Evolutionary conservation across 1,139 yeast genomes (phyloP).

Genomic region (Suhomyces guaymorum): DNA sequence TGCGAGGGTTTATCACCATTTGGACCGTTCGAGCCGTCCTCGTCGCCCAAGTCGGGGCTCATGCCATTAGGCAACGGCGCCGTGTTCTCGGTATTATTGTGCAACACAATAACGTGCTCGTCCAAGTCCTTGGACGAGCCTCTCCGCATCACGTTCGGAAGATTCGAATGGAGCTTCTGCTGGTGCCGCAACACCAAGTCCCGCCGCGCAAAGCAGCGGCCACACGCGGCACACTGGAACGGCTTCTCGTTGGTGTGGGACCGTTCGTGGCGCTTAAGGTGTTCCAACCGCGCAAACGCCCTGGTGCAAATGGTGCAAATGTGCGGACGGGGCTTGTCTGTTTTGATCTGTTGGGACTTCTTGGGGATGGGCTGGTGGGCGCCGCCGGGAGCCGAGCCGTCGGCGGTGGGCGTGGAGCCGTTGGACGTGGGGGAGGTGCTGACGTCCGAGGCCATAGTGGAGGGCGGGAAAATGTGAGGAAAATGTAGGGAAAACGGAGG

Average conservation of each 20-base stretch:
- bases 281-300: conserved; percentile 36
- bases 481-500: neutral
- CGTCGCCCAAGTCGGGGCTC: conserved; percentile 11
- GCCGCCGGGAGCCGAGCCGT: conserved; percentile 4
- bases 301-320: conserved; percentile 34
- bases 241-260: conserved; percentile 39
- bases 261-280: conserved; percentile 35
- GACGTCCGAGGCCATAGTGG: conserved; percentile 9
- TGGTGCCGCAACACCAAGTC: conserved; percentile 51
- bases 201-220: conserved; percentile 51
- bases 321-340: conserved; percentile 50
- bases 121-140: conserved; percentile 20
- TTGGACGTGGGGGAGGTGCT: conserved; percentile 9
- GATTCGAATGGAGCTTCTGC: conserved; percentile 36
- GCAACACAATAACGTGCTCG: conserved; percentile 46
- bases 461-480: neutral
- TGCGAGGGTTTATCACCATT: conserved; percentile 11
- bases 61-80: conserved; percentile 41
- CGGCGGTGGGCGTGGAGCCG: conserved; percentile 10
- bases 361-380: conserved; percentile 75
- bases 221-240: conserved; percentile 51
- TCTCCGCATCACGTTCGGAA: conserved; percentile 20
- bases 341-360: conserved; percentile 78
- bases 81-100: conserved; percentile 45
- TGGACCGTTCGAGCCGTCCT: conserved; percentile 5